Evolutionary conservation across 164 flowering plant genomes (phyloP).

Genomic region (Paratinospora sagittata): DNA sequence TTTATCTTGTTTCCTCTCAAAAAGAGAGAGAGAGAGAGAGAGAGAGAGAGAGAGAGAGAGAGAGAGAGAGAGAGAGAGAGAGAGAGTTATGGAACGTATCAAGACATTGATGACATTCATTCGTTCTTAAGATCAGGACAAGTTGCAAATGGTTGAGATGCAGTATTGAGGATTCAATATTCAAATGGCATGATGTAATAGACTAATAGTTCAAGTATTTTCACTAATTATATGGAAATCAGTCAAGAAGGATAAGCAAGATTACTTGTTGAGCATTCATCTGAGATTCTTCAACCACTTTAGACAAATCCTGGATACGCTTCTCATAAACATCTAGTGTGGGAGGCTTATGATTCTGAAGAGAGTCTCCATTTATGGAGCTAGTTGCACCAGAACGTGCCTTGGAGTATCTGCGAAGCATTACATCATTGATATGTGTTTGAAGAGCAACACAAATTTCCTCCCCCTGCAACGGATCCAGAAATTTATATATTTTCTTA

Average conservation of each 20-base stretch:
- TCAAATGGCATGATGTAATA: not conserved
- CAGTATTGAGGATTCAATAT: not conserved
- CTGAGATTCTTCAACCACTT: conserved; percentile 73
- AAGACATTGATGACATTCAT: too few species aligned
- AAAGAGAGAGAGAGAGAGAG: too few species aligned
- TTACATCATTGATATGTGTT: conserved; percentile 98
- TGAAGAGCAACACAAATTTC: conserved; percentile 99
- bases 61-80: too few species aligned
- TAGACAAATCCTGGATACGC: conserved; percentile 68
- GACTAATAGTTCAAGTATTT: too few species aligned
- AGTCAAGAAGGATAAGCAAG: not conserved
- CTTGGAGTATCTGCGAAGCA: conserved; percentile 95
- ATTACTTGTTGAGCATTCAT: conserved; percentile 48
- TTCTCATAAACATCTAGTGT: conserved; percentile 62
- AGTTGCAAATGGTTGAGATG: not conserved
- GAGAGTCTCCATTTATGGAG: conserved; percentile 59
- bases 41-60: too few species aligned
- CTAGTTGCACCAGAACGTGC: conserved; percentile 65
- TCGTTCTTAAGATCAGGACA: too few species aligned
- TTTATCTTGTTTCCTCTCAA: too few species aligned
- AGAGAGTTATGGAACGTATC: too few species aligned
- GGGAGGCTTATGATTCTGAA: conserved; percentile 41
- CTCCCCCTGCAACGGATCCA: conserved; percentile 64
- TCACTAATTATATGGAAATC: not conserved
- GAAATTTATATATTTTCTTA: not conserved